Conservation (phyloP, 257 asterid species). For the Galeopsis tetrahit region DNA sequence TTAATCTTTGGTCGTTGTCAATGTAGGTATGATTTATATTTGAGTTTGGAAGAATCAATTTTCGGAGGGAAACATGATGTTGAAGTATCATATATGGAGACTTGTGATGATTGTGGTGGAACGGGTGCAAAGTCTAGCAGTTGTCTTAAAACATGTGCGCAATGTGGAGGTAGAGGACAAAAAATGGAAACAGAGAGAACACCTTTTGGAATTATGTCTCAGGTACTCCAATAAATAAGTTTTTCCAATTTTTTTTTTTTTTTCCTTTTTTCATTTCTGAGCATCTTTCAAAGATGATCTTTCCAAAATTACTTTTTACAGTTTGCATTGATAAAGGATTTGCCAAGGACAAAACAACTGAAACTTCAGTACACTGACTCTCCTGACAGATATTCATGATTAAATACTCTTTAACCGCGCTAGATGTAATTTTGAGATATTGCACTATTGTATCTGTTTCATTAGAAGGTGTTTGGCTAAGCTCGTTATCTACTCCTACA, state of each 20-base stretch:
- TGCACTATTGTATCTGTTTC: constrained; percentile 3
- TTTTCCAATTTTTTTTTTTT: not conserved
- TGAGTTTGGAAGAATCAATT: constrained; percentile 88
- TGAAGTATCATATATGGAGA: constrained; percentile 64
- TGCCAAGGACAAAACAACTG: constrained; percentile 14
- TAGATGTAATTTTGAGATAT: constrained; percentile 1
- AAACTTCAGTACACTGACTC: constrained; percentile 15
- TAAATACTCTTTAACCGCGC: not conserved
- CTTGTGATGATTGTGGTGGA: constrained; percentile 87
- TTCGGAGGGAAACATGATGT: constrained; percentile 74
- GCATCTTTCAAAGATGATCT: not conserved
- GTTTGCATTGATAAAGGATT: constrained; percentile 9
- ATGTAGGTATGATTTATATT: constrained; percentile 71
- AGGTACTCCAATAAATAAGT: constrained; percentile 55
- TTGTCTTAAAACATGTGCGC: constrained; percentile 60
- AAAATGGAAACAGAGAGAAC: constrained; percentile 72
- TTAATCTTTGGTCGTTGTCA: constrained; percentile 21
- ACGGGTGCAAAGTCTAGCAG: constrained; percentile 83
- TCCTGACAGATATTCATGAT: not conserved
- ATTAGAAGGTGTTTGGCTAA: not conserved
- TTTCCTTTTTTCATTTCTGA: constrained; percentile 4
- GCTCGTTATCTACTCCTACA: not conserved
- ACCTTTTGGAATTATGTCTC: constrained; percentile 89
- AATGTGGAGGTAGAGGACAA: constrained; percentile 91
- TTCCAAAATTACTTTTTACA: not conserved